Conservation (phyloP, 176 grass and related monocot genomes). For the Otatea glauca region DNA sequence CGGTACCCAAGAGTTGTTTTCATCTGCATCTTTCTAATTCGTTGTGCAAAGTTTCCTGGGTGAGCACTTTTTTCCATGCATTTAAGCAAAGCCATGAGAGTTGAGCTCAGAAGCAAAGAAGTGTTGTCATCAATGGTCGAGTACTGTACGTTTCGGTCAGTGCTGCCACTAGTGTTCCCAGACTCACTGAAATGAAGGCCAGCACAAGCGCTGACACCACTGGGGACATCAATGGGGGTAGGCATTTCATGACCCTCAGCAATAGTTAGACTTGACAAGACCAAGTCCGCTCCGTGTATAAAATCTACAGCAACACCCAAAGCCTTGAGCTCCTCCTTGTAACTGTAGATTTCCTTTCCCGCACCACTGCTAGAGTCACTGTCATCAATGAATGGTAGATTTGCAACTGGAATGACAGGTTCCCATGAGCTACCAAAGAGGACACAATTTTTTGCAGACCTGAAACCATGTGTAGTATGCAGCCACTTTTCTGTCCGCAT, state of each 20-base stretch:
- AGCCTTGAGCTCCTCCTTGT: conserved; percentile 45
- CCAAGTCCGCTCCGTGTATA: conserved; percentile 33
- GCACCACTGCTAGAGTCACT: conserved; percentile 19
- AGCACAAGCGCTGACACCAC: background rate
- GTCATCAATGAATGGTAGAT: conserved; percentile 52
- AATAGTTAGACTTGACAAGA: conserved; percentile 32
- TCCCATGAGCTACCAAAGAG: conserved; percentile 47
- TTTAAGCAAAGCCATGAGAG: conserved; percentile 26
- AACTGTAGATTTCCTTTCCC: conserved; percentile 40
- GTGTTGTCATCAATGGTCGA: background rate
- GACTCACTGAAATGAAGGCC: background rate
- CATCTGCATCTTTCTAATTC: conserved; percentile 40
- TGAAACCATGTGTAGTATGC: conserved; percentile 45
- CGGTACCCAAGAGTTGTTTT: conserved; percentile 50
- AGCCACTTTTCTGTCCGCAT: conserved; percentile 43
- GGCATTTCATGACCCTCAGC: background rate
- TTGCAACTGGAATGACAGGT: conserved; percentile 41
- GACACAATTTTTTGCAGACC: conserved; percentile 30
- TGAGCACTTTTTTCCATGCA: background rate
- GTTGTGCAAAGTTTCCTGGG: conserved; percentile 16
- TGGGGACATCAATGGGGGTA: background rate
- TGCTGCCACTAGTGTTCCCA: background rate
- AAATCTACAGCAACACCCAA: conserved; percentile 43
- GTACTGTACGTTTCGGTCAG: background rate
- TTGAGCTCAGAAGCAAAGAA: conserved; percentile 3